Conservation (phyloP, 2,329 filamentous ascomycete species). For the Penicillium sp. region DNA sequence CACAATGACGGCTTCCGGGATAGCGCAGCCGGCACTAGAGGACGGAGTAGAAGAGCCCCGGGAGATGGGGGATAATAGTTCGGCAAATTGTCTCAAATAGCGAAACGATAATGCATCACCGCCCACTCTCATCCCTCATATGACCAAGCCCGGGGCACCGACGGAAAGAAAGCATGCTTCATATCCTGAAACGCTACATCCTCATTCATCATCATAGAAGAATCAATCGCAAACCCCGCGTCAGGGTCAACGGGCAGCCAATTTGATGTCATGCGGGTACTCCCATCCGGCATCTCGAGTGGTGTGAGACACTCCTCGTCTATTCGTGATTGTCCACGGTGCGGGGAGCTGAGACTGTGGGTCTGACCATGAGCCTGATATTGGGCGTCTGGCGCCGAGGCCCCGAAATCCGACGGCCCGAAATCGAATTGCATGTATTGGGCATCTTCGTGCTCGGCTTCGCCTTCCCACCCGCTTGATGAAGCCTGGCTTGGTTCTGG, state of each 20-base stretch:
- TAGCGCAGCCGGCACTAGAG: neutral
- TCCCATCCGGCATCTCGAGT: slow-evolving; percentile 37
- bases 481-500: slow-evolving; percentile 24
- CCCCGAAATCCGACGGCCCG: neutral
- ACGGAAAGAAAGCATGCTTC: slow-evolving; percentile 13
- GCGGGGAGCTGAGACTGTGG: neutral
- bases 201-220: neutral
- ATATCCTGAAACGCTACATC: slow-evolving; percentile 9
- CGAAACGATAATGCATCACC: neutral
- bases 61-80: neutral
- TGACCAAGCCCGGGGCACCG: slow-evolving; percentile 1
- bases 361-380: neutral
- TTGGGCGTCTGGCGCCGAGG: neutral
- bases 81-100: neutral
- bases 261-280: slow-evolving; percentile 32
- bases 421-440: slow-evolving; percentile 3
- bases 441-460: slow-evolving; percentile 21
- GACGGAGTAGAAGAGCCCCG: neutral
- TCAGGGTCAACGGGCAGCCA: slow-evolving; percentile 20
- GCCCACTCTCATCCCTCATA: neutral
- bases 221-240: slow-evolving; percentile 31
- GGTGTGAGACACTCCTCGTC: slow-evolving; percentile 22
- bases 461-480: slow-evolving; percentile 23
- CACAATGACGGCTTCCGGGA: neutral
- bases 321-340: neutral